Evolutionary conservation across 169 alveolate species (phyloP).

Genomic region (Ophryocystis elektroscirrha): DNA sequence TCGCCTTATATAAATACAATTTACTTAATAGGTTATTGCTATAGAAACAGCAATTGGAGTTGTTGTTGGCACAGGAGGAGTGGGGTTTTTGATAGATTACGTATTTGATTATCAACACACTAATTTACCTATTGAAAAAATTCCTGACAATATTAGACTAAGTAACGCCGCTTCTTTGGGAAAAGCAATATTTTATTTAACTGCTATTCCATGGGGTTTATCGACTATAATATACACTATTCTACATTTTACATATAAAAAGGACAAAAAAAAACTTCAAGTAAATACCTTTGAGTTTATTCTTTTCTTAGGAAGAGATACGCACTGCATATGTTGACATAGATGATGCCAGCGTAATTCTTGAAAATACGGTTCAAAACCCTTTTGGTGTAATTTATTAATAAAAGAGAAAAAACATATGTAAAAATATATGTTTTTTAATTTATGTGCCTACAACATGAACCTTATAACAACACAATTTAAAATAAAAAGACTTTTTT

Average conservation of each 20-base stretch:
- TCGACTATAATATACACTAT: slow-evolving; percentile 40
- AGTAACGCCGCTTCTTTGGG: slow-evolving; percentile 55
- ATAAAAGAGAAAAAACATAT: too few species aligned
- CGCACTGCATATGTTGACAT: too few species aligned
- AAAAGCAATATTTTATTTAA: slow-evolving; percentile 37
- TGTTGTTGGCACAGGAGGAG: slow-evolving; percentile 53
- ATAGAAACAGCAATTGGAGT: slow-evolving; percentile 58
- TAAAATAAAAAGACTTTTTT: too few species aligned
- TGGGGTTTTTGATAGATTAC: slow-evolving; percentile 52
- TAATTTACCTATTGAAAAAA: slow-evolving; percentile 31
- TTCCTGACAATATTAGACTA: slow-evolving; percentile 37
- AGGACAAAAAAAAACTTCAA: neutral
- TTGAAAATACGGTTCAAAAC: too few species aligned
- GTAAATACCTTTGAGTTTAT: too few species aligned
- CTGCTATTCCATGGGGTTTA: slow-evolving; percentile 48
- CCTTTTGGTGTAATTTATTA: too few species aligned
- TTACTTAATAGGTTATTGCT: slow-evolving; percentile 39
- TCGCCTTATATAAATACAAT: slow-evolving; percentile 2
- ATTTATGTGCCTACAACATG: too few species aligned
- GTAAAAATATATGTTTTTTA: too few species aligned
- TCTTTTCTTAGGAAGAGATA: too few species aligned
- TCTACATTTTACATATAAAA: slow-evolving; percentile 38
- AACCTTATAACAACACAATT: too few species aligned
- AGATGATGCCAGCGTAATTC: too few species aligned
- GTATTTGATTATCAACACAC: slow-evolving; percentile 50